Evolutionary conservation across 2,329 filamentous ascomycete species (phyloP).

Genomic region (Beauveria brongniartii): DNA sequence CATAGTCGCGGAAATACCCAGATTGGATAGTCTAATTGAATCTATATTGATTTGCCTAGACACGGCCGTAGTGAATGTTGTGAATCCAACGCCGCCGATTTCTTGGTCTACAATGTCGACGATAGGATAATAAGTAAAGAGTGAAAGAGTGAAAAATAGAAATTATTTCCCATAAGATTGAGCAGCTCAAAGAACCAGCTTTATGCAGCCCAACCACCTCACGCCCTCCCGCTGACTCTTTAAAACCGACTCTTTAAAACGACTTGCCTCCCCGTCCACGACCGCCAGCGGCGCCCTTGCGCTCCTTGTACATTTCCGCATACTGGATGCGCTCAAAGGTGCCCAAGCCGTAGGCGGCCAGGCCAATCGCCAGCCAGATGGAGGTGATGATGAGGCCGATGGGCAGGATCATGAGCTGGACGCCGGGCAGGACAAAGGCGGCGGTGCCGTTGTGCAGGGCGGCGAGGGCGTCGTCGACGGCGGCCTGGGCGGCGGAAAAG

Average conservation of each 20-base stretch:
- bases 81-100: background rate
- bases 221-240: background rate
- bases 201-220: background rate
- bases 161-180: background rate
- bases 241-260: background rate
- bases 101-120: background rate
- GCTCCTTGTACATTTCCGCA: conserved; percentile 51
- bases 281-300: conserved; percentile 11
- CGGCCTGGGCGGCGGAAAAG: conserved; percentile 38
- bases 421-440: conserved; percentile 62
- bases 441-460: conserved; percentile 42
- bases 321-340: conserved; percentile 60
- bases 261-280: background rate
- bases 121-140: background rate
- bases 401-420: conserved; percentile 60
- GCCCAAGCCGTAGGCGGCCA: conserved; percentile 52
- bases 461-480: conserved; percentile 39
- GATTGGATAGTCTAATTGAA: conserved; percentile 5
- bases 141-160: background rate
- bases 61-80: background rate
- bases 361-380: conserved; percentile 51
- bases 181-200: background rate
- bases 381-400: conserved; percentile 59
- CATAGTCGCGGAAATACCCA: conserved; percentile 1
- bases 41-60: background rate